Percentiles rank a stretch among this genome's conserved stretches.
phyloP scores from a whole-genome alignment of 176 grass and related monocot genomes.

The Aegilops bicornis region DNA sequence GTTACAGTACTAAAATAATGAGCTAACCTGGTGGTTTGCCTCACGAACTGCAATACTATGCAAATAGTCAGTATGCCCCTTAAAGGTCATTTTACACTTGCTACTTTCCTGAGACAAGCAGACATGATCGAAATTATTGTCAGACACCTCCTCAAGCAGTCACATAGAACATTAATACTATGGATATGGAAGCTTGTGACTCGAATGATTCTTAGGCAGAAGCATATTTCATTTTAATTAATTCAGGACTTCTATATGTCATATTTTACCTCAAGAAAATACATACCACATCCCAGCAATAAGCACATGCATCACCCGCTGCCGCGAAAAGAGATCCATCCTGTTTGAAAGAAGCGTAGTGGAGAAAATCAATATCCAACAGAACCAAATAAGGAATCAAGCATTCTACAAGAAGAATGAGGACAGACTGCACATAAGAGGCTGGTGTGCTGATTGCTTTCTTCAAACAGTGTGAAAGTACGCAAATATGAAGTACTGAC shows the following conservation, averaged over 20 bases:
- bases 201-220: slow-evolving; percentile 19
- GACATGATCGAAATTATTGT: not conserved
- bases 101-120: slow-evolving; percentile 60
- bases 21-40: slow-evolving; percentile 73
- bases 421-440: not conserved
- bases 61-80: slow-evolving; percentile 84
- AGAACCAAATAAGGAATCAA: not conserved
- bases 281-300: slow-evolving; percentile 98
- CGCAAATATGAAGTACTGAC: slow-evolving; percentile 23
- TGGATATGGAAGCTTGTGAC: not conserved
- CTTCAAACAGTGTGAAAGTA: not conserved
- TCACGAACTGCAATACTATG: slow-evolving; percentile 65
- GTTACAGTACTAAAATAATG: not conserved
- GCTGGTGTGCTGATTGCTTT: not conserved
- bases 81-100: slow-evolving; percentile 88
- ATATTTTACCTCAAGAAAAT: slow-evolving; percentile 45
- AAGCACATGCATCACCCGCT: slow-evolving; percentile 85
- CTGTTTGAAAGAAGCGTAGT: slow-evolving; percentile 41
- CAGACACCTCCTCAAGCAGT: slow-evolving; percentile 14
- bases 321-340: slow-evolving; percentile 87
- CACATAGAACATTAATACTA: not conserved
- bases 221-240: slow-evolving; percentile 11
- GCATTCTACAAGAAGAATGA: not conserved
- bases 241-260: not conserved
- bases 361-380: not conserved